These are phyloP conservation scores for Gossypium sturtianum DNA, from an alignment of 345 rosid species.

Conservation along the genomic window DNA sequence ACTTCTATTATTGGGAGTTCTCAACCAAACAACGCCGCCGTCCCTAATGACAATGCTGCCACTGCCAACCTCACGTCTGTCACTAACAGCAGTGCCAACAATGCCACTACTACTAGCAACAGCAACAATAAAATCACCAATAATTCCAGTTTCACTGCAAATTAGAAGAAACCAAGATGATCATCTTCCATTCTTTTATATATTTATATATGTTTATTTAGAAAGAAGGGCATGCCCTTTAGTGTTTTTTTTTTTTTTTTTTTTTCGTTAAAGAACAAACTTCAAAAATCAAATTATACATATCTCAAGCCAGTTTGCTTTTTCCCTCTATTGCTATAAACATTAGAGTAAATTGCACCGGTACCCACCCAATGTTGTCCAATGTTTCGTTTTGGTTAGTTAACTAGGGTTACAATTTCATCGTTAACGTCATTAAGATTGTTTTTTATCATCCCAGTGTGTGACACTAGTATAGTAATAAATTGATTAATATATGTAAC, in stretches of 20 bases:
- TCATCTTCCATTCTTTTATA: neutral
- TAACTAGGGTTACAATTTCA: too few species aligned
- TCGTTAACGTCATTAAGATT: too few species aligned
- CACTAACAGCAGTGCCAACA: conserved; percentile 20
- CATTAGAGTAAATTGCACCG: neutral
- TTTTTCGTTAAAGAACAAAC: neutral
- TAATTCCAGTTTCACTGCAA: conserved; percentile 27
- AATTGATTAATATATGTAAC: too few species aligned
- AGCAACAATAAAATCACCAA: conserved; percentile 25
- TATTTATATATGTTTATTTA: neutral
- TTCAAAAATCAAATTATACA: neutral
- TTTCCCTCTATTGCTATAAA: neutral
- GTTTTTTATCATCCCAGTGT: too few species aligned
- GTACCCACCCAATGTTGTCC: too few species aligned
- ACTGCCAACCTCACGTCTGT: conserved; percentile 4
- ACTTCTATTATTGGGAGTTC: conserved; percentile 45
- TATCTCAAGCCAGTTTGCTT: conserved; percentile 7
- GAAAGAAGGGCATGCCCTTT: neutral
- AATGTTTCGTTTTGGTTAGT: too few species aligned
- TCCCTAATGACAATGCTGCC: conserved; percentile 6
- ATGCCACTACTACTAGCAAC: conserved; percentile 11
- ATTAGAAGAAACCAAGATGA: conserved; percentile 9
- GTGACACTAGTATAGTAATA: too few species aligned
- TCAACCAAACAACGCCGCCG: conserved; percentile 14
- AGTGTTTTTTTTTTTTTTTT: neutral